phyloP scores from a whole-genome alignment of 129 eudicot species.

The Rutidosis leptorrhynchoides region DNA sequence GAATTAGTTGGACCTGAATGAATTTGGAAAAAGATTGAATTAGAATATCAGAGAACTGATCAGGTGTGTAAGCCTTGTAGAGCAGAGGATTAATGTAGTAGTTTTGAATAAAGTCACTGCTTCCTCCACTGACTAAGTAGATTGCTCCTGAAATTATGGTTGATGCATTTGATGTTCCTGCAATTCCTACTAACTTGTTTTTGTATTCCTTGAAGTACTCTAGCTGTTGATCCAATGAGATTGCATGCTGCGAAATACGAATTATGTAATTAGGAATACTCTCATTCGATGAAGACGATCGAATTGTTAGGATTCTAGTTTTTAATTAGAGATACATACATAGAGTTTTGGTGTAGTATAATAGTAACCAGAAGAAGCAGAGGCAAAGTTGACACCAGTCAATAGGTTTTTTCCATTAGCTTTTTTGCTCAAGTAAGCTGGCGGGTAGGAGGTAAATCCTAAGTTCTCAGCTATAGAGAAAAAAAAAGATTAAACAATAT shows the following conservation, averaged over 20 bases:
- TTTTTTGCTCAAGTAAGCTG: slow-evolving; percentile 57
- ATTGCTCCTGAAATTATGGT: slow-evolving; percentile 53
- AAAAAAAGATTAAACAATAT: neutral
- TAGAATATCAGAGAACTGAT: slow-evolving; percentile 56
- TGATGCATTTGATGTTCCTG: slow-evolving; percentile 50
- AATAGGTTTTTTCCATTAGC: slow-evolving; percentile 48
- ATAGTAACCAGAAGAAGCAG: slow-evolving; percentile 68
- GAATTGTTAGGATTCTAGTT: no score
- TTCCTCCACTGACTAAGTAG: slow-evolving; percentile 78
- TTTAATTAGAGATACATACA: no score
- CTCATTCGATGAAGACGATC: slow-evolving; percentile 44
- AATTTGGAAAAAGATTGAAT: slow-evolving; percentile 46
- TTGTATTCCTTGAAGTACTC: no score
- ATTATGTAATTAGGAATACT: slow-evolving; percentile 59
- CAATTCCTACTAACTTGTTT: slow-evolving; percentile 48
- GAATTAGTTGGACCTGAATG: slow-evolving; percentile 47
- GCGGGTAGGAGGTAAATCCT: slow-evolving; percentile 65
- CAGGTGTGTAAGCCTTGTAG: slow-evolving; percentile 42
- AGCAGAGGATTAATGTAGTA: slow-evolving; percentile 63
- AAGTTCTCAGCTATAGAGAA: slow-evolving; percentile 53
- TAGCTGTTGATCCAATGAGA: no score
- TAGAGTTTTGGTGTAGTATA: slow-evolving; percentile 52
- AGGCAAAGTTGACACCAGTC: slow-evolving; percentile 71
- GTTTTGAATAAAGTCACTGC: slow-evolving; percentile 72
- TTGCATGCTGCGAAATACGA: no score